phyloP scores from a whole-genome alignment of 2,329 filamentous ascomycete genomes.

The Aspergillus pseudoterreus region DNA sequence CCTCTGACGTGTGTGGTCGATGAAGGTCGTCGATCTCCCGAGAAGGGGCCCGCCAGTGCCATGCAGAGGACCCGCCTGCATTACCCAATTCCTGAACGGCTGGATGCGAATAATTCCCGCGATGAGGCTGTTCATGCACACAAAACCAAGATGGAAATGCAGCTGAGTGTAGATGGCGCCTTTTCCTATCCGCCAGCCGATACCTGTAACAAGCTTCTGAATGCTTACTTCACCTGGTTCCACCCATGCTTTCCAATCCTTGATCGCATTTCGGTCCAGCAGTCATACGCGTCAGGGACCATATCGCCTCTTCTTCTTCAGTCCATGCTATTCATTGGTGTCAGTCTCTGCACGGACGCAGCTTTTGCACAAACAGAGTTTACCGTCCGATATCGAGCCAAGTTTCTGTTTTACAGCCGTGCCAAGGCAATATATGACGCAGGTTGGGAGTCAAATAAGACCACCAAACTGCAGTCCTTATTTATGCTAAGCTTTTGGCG shows the following conservation, averaged over 20 bases:
- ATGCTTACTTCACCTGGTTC: constrained; percentile 56
- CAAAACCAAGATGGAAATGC: constrained; percentile 32
- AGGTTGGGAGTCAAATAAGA: constrained; percentile 51
- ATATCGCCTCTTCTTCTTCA: constrained; percentile 52
- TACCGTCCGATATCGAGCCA: constrained; percentile 48
- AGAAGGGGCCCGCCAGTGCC: constrained; percentile 27
- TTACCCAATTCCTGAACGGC: constrained; percentile 32
- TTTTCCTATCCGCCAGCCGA: constrained; percentile 46
- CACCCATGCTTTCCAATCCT: constrained; percentile 56
- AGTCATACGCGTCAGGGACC: constrained; percentile 36
- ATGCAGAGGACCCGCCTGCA: constrained; percentile 35
- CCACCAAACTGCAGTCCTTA: constrained; percentile 49
- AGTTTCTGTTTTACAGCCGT: constrained; percentile 49
- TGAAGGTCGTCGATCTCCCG: constrained; percentile 28
- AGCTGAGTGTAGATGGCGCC: constrained; percentile 38
- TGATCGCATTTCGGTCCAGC: constrained; percentile 44
- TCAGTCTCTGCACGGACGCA: constrained; percentile 50
- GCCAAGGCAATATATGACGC: constrained; percentile 53
- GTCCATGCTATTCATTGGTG: constrained; percentile 53
- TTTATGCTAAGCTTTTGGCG: constrained; percentile 57
- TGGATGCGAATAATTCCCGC: constrained; percentile 10
- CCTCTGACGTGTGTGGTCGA: constrained; percentile 50
- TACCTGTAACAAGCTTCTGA: constrained; percentile 43
- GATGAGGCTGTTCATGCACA: constrained; percentile 19
- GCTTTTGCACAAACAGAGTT: constrained; percentile 47